Evolutionary conservation across 2,329 filamentous ascomycete genomes (phyloP), one percentile per base, ranked within the genome.

Genomic region (Xylariaceae sp.): DNA sequence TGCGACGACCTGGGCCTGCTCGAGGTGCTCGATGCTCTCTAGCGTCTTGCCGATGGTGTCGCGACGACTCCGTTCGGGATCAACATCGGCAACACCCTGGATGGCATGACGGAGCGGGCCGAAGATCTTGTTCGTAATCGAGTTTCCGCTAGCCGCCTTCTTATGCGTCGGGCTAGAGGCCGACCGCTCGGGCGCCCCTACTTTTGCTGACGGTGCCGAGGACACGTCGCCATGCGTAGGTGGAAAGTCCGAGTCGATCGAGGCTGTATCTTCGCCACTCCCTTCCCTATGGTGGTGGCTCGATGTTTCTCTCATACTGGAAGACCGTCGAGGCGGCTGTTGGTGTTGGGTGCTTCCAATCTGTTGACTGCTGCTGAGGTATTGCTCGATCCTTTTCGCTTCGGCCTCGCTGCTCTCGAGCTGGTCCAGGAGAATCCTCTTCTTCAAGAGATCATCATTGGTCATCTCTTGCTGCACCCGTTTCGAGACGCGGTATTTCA

Each of bases 381-480:
- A 95, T 46, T 94, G 84, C 52, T 96, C 90, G 40, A 98, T 92
- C 29, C 93, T 79, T 53, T 84, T 84, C 1, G 92, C 89, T 63
- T 98, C 92, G 5, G 83, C 74, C 60, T 98, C 92, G 53, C 90
- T 96, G 38, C 80, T 77, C 63, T 98, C 92, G n/a, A 98, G 66
- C 30, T 89, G 83, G 28, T 94, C 86, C 11, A 98, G 70, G 10
- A 92, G 70, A 3, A 73, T 66, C 49, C 75, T 78, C 65, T 96
- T 96, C 68, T 90, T 94, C 35, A 81, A 75, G 9, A 98, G 68
- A 50, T 98, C 89, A 38, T 98, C 92, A 28, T 82, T 81, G 2
- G 92, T 96, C 80, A 96, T 90, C 55, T 98, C 92, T 58, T 96
- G 88, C 55, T 98, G 92, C 33, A 98, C 86, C 29, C 92, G 76